A percentile compares a stretch with the other conserved stretches of the same genome.
Conservation (phyloP, 2,329 filamentous ascomycete genomes). For the Colletotrichum melonis region DNA sequence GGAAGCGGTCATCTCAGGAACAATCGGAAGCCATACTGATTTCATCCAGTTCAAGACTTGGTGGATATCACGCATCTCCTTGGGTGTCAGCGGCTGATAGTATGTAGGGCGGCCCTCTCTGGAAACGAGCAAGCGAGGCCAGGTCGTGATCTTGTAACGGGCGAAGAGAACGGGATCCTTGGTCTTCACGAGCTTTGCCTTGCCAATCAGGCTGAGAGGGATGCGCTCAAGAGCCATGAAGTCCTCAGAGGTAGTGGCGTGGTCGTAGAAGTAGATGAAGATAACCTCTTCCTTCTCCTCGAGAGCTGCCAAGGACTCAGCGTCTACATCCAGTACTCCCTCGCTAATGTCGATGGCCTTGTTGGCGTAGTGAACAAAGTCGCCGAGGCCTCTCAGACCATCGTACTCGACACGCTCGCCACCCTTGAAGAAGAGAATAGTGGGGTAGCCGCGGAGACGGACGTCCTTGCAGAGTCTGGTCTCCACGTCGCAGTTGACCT, state of each 20-base stretch:
- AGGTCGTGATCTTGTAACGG: conserved; percentile 95
- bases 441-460: conserved; percentile 82
- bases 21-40: conserved; percentile 93
- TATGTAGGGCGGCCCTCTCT: conserved; percentile 91
- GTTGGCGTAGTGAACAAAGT: conserved; percentile 87
- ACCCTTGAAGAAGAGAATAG: conserved; percentile 91
- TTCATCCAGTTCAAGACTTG: conserved; percentile 92
- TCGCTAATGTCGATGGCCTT: conserved; percentile 83
- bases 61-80: conserved; percentile 90
- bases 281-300: conserved; percentile 96
- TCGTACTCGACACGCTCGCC: conserved; percentile 94
- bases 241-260: conserved; percentile 92
- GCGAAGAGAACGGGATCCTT: conserved; percentile 79
- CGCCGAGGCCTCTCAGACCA: conserved; percentile 90
- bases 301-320: conserved; percentile 79
- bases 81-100: conserved; percentile 86
- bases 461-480: conserved; percentile 93
- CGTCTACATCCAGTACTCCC: conserved; percentile 85
- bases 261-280: conserved; percentile 97
- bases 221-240: conserved; percentile 89
- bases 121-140: conserved; percentile 92
- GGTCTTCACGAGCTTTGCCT: conserved; percentile 93
- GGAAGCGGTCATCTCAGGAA: conserved; percentile 90
- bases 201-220: conserved; percentile 88
- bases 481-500: conserved; percentile 94